A percentile compares a stretch with the other conserved stretches of the same genome.
phyloP scores from a whole-genome alignment of 139 green algal genomes.

The Parachlorella kessleri region DNA sequence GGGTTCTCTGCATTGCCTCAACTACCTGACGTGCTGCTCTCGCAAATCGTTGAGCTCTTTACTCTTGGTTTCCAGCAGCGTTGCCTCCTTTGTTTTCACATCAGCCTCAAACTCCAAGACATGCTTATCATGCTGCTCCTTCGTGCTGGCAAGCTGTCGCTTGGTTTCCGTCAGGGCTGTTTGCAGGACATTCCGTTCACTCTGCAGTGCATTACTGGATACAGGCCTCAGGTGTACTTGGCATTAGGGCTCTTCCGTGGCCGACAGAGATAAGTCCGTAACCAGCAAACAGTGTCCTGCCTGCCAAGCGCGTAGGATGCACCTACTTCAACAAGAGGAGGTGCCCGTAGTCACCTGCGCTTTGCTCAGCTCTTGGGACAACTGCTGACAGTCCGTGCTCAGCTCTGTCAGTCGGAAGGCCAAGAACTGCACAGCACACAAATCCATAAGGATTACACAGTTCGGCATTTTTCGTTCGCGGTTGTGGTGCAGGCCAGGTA shows the following conservation, averaged over 20 bases:
- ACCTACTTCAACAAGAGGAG: no score
- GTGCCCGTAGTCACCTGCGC: neutral
- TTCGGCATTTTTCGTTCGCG: constrained; percentile 65
- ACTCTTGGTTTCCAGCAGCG: constrained; percentile 49
- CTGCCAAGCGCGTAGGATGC: no score
- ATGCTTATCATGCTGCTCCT: constrained; percentile 62
- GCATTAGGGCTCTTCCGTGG: no score
- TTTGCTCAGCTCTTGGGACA: constrained; percentile 44
- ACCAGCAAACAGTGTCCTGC: no score
- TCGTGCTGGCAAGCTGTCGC: constrained; percentile 47
- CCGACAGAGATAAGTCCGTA: no score
- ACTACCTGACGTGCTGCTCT: constrained; percentile 56
- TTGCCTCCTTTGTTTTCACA: constrained; percentile 49
- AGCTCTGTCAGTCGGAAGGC: constrained; percentile 82
- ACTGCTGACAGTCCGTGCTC: constrained; percentile 43
- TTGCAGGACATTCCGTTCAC: constrained; percentile 36
- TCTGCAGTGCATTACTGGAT: no score
- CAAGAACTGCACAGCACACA: constrained; percentile 86
- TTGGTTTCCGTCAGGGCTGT: constrained; percentile 29
- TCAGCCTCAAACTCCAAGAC: constrained; percentile 61
- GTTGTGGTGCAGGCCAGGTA: no score
- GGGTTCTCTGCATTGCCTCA: no score
- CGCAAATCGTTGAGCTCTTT: constrained; percentile 39
- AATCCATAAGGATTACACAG: neutral
- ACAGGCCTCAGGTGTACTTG: no score